These are phyloP conservation scores for Sclerotinia glacialis DNA, from an alignment of 2,329 filamentous ascomycete species.

Conservation along the genomic window DNA sequence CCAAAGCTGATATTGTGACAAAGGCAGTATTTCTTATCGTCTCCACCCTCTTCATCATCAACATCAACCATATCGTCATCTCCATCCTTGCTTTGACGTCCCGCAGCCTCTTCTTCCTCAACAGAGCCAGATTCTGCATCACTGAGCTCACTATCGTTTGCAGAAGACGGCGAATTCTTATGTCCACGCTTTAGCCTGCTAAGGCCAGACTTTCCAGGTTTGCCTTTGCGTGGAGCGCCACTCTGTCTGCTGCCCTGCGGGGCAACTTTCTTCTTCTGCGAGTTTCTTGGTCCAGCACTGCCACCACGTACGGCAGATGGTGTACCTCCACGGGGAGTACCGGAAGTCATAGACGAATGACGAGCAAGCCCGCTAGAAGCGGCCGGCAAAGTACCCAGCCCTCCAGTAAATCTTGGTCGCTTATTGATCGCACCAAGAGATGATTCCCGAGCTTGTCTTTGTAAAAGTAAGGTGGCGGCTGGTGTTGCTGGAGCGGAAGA, in stretches of 20 bases:
- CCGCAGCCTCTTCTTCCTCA: slow-evolving; percentile 46
- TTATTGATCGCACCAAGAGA: slow-evolving; percentile 60
- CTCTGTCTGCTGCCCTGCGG: slow-evolving; percentile 38
- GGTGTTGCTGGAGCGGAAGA: slow-evolving; percentile 60
- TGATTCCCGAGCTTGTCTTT: slow-evolving; percentile 54
- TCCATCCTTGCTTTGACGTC: slow-evolving; percentile 52
- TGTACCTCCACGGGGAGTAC: slow-evolving; percentile 54
- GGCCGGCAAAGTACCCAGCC: slow-evolving; percentile 47
- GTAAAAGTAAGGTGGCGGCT: slow-evolving; percentile 58
- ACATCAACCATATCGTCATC: slow-evolving; percentile 52
- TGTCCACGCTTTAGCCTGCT: slow-evolving; percentile 57
- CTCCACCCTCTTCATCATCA: slow-evolving; percentile 70
- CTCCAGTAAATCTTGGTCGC: slow-evolving; percentile 45
- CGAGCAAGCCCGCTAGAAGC: slow-evolving; percentile 59
- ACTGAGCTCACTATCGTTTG: slow-evolving; percentile 62
- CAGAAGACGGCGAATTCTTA: slow-evolving; percentile 61
- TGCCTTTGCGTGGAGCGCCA: slow-evolving; percentile 34
- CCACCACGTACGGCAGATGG: slow-evolving; percentile 47
- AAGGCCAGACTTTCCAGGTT: slow-evolving; percentile 54
- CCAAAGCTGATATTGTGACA: slow-evolving; percentile 82
- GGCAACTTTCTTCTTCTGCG: slow-evolving; percentile 40
- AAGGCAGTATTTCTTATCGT: slow-evolving; percentile 75
- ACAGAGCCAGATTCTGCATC: slow-evolving; percentile 58
- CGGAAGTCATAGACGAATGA: slow-evolving; percentile 61
- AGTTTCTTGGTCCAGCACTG: slow-evolving; percentile 57